Evolutionary conservation across 2,329 filamentous ascomycete genomes (phyloP).

Genomic region (Pseudopithomyces maydicus): DNA sequence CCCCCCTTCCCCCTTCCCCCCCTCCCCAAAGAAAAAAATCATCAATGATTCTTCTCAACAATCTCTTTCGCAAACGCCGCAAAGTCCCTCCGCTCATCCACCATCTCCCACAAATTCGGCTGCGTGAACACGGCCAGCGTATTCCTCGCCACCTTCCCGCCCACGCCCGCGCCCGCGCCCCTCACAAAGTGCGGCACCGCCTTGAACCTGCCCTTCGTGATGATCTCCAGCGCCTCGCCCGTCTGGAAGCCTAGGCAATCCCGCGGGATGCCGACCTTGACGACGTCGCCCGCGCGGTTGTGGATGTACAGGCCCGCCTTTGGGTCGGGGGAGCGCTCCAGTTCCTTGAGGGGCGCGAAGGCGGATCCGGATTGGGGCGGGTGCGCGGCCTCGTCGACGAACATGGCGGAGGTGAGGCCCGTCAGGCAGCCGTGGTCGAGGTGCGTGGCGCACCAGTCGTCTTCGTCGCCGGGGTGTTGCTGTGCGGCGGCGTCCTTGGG

Average conservation of each 20-base stretch:
- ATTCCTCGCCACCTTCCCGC: conserved; percentile 62
- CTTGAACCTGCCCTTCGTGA: conserved; percentile 88
- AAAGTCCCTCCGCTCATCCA: conserved; percentile 74
- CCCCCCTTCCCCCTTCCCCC: no score
- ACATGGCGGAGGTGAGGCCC: conserved; percentile 93
- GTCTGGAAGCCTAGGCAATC: conserved; percentile 97
- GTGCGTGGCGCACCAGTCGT: conserved; percentile 94
- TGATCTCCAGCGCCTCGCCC: conserved; percentile 86
- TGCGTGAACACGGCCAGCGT: conserved; percentile 97
- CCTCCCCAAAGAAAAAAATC: no score
- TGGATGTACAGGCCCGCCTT: conserved; percentile 92
- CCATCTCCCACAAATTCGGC: conserved; percentile 83
- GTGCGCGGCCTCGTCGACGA: conserved; percentile 74
- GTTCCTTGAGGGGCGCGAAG: conserved; percentile 67
- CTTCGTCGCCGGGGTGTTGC: conserved; percentile 58
- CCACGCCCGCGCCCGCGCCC: conserved; percentile 66
- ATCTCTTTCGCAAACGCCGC: conserved; percentile 71
- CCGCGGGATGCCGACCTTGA: conserved; percentile 90
- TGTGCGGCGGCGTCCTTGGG: conserved; percentile 44
- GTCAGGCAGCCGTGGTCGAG: conserved; percentile 94
- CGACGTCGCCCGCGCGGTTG: conserved; percentile 77
- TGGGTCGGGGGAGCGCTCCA: conserved; percentile 78
- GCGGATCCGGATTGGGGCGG: conserved; percentile 37
- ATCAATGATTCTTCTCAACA: conserved; percentile 53
- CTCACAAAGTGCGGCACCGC: conserved; percentile 96